Evolutionary conservation across 1,284 basidiomycete genomes (phyloP).

Genomic region (Malassezia restricta): DNA sequence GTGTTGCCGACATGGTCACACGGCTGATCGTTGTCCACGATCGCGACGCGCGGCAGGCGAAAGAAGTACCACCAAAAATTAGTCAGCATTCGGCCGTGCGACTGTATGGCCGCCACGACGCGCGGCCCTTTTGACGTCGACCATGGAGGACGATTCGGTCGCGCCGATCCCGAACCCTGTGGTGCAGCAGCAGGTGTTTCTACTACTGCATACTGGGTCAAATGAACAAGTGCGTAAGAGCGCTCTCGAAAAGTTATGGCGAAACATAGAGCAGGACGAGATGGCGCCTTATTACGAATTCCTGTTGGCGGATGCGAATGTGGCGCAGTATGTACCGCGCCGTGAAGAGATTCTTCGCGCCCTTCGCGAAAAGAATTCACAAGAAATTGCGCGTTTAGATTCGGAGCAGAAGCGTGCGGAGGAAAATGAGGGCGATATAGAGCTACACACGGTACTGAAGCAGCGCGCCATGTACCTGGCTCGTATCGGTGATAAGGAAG

Average conservation of each 20-base stretch:
- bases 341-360: conserved; percentile 57
- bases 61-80: neutral
- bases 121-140: neutral
- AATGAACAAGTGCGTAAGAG: conserved; percentile 19
- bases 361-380: conserved; percentile 65
- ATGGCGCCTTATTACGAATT: conserved; percentile 43
- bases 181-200: conserved; percentile 42
- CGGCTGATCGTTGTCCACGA: neutral
- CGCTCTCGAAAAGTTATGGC: conserved; percentile 55
- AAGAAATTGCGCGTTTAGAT: conserved; percentile 65
- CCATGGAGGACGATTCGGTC: conserved; percentile 38
- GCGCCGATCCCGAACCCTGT: conserved; percentile 40
- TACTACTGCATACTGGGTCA: conserved; percentile 52
- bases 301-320: conserved; percentile 36
- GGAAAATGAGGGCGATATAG: conserved; percentile 83
- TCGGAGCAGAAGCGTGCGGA: conserved; percentile 70
- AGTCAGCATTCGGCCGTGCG: conserved; percentile 12
- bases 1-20: conserved; percentile 8
- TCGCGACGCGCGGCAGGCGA: conserved; percentile 8
- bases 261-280: conserved; percentile 71
- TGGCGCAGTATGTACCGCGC: conserved; percentile 40
- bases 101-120: conserved; percentile 3
- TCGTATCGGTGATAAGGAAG: conserved; percentile 75
- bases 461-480: conserved; percentile 78
- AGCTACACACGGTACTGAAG: conserved; percentile 74